Base-by-base conservation (phyloP, 2,329 filamentous ascomycete species). In the Dothiorella sarmentorum region DNA sequence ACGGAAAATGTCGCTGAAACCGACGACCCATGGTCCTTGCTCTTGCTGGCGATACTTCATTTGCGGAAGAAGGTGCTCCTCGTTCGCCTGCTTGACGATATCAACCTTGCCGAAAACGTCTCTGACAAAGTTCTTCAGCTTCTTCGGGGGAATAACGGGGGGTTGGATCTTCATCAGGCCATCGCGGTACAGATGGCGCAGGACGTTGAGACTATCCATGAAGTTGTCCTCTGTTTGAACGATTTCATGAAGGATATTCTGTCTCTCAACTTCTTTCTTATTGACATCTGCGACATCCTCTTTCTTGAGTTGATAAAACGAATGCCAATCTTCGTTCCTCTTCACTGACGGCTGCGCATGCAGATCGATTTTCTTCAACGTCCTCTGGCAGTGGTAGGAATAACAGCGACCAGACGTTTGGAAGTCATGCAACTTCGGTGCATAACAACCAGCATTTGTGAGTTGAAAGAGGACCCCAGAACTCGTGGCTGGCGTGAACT, bases 21-120 rank as follows among this genome's bases (percentile, higher is more conserved):
- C 94, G 11, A 84, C 81, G 60, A 99, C 87, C 86, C 91, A 99
- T 0, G 94, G 94, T 0, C 94, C 94, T 75, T 99, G 93, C 70
- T 97, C 94, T 68, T 94, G 89, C 72, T 99, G 94, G 24, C 94
- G 86, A 71, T 97, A 99, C 69, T 97, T 97, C 66, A 99, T 83
- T 72, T 97, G 93, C 2, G 93, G 89, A 22, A 99, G 78, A 18
- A 99, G 82, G 71, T 94, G 88, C 62, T 97, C 92, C 72, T 95
- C 94, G 73, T 97, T 97, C 66, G 92, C 91, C 64, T 88, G 85
- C 69, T 93, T 89, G 33, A 99, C 90, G 0, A 86, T 85, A 63
- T 97, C 93, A 1, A 94, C 85, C 68, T 91, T 94, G 53, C 94
- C 91, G 72, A 99, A 99, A 0, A 97, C 93, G 35, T 89, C 87